Evolutionary conservation across 129 eudicot genomes (phyloP), one percentile per base, ranked within the genome.

Genomic region (Helianthus tuberosus): DNA sequence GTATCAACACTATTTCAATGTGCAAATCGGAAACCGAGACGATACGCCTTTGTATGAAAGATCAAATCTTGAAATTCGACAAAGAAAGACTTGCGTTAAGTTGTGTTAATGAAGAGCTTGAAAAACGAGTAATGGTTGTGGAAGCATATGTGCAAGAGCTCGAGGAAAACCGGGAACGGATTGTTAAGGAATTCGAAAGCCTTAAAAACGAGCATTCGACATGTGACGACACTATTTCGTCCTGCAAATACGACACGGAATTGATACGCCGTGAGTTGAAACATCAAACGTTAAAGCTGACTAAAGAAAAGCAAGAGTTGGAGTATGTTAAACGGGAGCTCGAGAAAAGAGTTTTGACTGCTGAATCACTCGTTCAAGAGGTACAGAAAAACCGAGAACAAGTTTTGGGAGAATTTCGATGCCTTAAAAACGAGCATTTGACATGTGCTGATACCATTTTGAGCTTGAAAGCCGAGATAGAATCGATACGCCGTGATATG

Each of bases 381-480:
- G 91, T 91, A 6, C 92, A 94, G 79, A 97, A 88, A 83, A 91
- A 83, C 74, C 90, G 84, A 71, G 89, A 88, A 83, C 89, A 77
- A 46, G 66, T 88, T 81, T 50, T 88, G 35, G 89, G 81, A 46
- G 99, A 94, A 80, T 72, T 86, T 75, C 90, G 84, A 84, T 81
- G 75, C 73, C 81, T 94, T 59, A 88, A 84, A 73, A 82, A 81
- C 29, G 94, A 94, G 80, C 97, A 94, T 32, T 86, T 88, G 12
- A 77, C 88, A 12, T 94, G 97, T 85, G 68, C 77, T 8, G 83
- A 79, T 66, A 82, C 93, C 4, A 64, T 90, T 69, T 86, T 91
- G 3, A 66, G 85, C 65, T 81, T 54, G 46, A 75, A 80, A 77
- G 78, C 85, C 29, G 87, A 94, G 78, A 75, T 73, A 62, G 96